Evolutionary conservation across 306 rosid genomes (phyloP), one percentile per base, ranked within the genome.

Genomic region (Dalbergia oliveri): DNA sequence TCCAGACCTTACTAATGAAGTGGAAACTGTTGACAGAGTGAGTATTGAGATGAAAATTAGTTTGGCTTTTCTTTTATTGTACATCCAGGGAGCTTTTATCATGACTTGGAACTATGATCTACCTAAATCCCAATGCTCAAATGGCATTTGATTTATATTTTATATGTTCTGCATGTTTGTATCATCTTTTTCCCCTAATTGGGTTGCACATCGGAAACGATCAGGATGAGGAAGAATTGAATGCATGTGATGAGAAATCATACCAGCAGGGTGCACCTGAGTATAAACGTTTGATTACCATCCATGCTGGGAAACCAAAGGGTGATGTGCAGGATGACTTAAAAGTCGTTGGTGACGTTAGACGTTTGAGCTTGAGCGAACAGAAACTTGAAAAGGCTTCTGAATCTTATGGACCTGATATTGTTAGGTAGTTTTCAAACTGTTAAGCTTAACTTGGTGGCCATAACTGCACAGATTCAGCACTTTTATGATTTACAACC

Each of bases 321-420:
- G 92, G 93, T 53, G 79, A 80, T 50, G 15, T 88, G 65, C 85
- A 69, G 83, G 88, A 88, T 47, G 88, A 87, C 58, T 73, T 93
- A 53, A 85, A 71, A 3, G 76, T 83, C 43, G 82, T 3, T 13
- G 90, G 90, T 14, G 64, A 81, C 53, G 97, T 93, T 66, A 79
- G 89, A 86, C 93, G 97, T 50, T 89, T 93, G 66, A 93, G 97
- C 87, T 83, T 93, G 86, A 88, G 91, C 65, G 97, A 93, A 71
- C 91, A 81, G 44, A 79, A 58, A 61, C 88, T 93, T 47, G 89
- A 86, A 85, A 91, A 81, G 70, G 91, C 88, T 59, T 83, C 86
- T 47, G 78, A 76, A n/a, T 63, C 82, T 69, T 57, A 81, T 75
- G 90, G 93, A 72, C 33, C 87, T 69, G 90, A 91, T 49, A 60